Conservation (phyloP, 1,139 yeast genomes). For the Hansenula lynferdii region DNA sequence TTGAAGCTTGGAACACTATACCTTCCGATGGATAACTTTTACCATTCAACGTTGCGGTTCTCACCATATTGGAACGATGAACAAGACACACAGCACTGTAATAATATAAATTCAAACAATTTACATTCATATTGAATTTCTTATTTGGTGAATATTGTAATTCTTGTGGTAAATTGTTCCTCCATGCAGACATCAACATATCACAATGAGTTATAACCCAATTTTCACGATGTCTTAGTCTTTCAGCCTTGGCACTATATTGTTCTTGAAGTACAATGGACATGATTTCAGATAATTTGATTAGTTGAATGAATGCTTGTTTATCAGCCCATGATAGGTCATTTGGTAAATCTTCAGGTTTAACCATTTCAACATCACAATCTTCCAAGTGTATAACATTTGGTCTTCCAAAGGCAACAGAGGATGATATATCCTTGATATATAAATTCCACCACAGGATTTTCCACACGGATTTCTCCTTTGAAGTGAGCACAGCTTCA, state of each 20-base stretch:
- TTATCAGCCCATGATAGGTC: conserved; percentile 43
- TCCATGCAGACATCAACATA: conserved; percentile 78
- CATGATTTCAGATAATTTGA: conserved; percentile 69
- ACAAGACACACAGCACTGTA: conserved; percentile 67
- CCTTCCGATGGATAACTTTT: conserved; percentile 54
- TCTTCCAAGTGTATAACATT: conserved; percentile 65
- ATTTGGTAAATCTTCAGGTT: conserved; percentile 58
- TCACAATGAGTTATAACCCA: conserved; percentile 60
- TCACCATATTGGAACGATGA: conserved; percentile 61
- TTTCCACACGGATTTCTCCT: conserved; percentile 59
- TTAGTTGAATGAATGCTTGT: conserved; percentile 51
- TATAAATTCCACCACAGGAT: conserved; percentile 81
- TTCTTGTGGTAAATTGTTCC: conserved; percentile 60
- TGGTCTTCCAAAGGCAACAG: conserved; percentile 79
- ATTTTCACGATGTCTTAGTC: conserved; percentile 45
- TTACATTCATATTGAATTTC: conserved; percentile 57
- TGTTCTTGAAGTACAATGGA: conserved; percentile 71
- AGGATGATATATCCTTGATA: conserved; percentile 64
- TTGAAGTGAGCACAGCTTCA: conserved; percentile 25
- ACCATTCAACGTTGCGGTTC: conserved; percentile 18
- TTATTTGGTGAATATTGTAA: conserved; percentile 54
- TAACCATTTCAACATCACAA: conserved; percentile 74
- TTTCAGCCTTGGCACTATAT: conserved; percentile 65
- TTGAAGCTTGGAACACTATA: conserved; percentile 80
- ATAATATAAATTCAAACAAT: conserved; percentile 65